Evolutionary conservation across 257 asterid species (phyloP).

Genomic region (Solanum etuberosum): DNA sequence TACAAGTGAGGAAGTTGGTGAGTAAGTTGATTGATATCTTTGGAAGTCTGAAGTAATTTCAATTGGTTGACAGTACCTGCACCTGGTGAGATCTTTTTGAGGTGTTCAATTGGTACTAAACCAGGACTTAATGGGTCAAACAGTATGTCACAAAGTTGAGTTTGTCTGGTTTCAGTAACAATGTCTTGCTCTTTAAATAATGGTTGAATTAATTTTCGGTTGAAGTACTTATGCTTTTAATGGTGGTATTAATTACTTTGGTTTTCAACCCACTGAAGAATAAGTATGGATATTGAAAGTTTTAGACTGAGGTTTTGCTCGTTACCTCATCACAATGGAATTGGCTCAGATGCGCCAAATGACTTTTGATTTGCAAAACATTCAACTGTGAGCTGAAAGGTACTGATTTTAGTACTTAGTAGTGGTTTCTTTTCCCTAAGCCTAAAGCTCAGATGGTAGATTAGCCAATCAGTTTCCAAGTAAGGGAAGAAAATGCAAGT

Average conservation of each 20-base stretch:
- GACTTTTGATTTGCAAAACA: neutral
- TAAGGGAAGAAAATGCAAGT: neutral
- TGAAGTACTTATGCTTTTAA: neutral
- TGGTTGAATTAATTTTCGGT: neutral
- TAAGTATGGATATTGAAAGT: no score
- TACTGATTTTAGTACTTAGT: neutral
- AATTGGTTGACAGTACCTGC: no score
- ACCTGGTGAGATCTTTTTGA: neutral
- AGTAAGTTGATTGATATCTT: no score
- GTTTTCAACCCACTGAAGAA: neutral
- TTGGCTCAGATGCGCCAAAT: neutral
- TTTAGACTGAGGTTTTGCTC: neutral
- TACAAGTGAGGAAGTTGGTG: no score
- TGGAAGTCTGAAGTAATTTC: no score
- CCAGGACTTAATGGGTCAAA: neutral
- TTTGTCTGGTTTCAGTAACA: neutral
- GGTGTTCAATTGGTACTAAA: neutral
- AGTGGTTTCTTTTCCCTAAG: neutral
- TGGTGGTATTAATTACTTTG: accelerated
- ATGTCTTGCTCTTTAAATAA: neutral
- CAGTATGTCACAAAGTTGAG: neutral
- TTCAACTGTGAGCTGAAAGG: no score
- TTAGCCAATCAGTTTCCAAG: neutral
- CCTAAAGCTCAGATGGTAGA: neutral
- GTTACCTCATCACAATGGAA: no score